Conservation (phyloP, 2,329 filamentous ascomycete genomes). For the Ophiostoma quercus region DNA sequence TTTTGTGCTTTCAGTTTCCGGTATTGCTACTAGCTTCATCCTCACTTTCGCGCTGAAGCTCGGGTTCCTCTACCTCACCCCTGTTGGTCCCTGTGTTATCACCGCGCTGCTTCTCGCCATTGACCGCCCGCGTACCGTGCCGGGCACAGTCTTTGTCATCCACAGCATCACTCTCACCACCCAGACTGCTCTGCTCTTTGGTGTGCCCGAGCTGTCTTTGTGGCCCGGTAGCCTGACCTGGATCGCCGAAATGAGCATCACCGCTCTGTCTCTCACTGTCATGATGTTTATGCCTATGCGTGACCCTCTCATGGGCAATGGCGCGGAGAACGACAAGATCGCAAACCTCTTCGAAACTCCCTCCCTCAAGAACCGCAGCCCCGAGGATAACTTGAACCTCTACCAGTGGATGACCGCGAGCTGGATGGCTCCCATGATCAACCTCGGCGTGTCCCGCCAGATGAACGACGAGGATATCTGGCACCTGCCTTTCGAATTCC, state of each 20-base stretch:
- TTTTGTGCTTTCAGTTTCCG: slow-evolving; percentile 36
- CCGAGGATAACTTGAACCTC: slow-evolving; percentile 73
- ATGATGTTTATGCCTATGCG: slow-evolving; percentile 67
- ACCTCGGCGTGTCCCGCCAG: slow-evolving; percentile 57
- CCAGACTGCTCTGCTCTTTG: slow-evolving; percentile 32
- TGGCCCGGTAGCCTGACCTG: slow-evolving; percentile 28
- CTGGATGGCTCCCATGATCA: slow-evolving; percentile 74
- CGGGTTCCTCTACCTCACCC: slow-evolving; percentile 33
- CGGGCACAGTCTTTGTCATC: slow-evolving; percentile 31
- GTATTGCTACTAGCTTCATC: slow-evolving; percentile 30
- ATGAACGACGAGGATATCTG: slow-evolving; percentile 77
- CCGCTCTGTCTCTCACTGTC: slow-evolving; percentile 44
- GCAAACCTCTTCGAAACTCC: slow-evolving; percentile 50
- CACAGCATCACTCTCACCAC: slow-evolving; percentile 34
- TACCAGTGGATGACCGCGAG: slow-evolving; percentile 82
- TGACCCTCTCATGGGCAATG: slow-evolving; percentile 48
- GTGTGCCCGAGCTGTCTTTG: slow-evolving; percentile 33
- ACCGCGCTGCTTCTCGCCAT: slow-evolving; percentile 29
- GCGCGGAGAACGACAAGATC: slow-evolving; percentile 44
- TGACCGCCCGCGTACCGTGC: slow-evolving; percentile 33
- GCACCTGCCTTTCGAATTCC: slow-evolving; percentile 73
- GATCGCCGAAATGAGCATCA: slow-evolving; percentile 36
- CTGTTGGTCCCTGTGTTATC: slow-evolving; percentile 35
- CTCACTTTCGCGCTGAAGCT: slow-evolving; percentile 24
- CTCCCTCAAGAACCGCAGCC: slow-evolving; percentile 57